Percentiles rank a stretch among this genome's conserved stretches.
Evolutionary conservation across 1,139 yeast species (phyloP).

Genomic region (Eremothecium gossypii): DNA sequence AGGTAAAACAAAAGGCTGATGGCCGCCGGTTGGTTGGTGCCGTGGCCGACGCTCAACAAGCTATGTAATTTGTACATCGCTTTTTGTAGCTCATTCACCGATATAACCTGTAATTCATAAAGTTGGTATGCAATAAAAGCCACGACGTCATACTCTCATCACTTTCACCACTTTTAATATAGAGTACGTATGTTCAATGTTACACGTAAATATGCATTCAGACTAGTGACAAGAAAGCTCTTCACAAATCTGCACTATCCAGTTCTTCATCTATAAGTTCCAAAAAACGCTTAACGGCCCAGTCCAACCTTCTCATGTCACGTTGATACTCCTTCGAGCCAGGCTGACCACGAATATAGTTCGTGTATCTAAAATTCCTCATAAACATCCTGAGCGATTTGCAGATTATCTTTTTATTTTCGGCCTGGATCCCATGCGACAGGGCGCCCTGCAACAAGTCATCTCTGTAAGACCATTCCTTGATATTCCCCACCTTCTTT

Average conservation of each 20-base stretch:
- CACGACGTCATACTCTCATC: background rate
- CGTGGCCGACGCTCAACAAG: constrained; percentile 39
- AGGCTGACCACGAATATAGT: constrained; percentile 39
- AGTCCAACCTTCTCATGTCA: constrained; percentile 52
- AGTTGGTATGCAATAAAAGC: background rate
- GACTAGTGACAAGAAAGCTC: background rate
- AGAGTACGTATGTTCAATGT: background rate
- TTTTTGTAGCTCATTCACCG: background rate
- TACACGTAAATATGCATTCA: background rate
- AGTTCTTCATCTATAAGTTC: constrained; percentile 14
- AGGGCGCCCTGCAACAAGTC: constrained; percentile 46
- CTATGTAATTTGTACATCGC: constrained; percentile 14
- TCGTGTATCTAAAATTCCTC: constrained; percentile 43
- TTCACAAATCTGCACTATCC: constrained; percentile 6
- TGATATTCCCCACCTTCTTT: constrained; percentile 35
- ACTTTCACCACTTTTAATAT: background rate
- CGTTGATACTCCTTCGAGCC: constrained; percentile 32
- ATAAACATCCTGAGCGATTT: constrained; percentile 70
- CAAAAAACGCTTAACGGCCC: constrained; percentile 38
- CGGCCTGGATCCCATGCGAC: constrained; percentile 44
- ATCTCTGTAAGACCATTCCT: constrained; percentile 42
- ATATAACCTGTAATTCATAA: constrained; percentile 1
- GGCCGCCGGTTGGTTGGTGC: constrained; percentile 52
- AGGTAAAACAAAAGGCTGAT: constrained; percentile 65
- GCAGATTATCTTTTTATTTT: constrained; percentile 46